These are phyloP conservation scores for Mycena vulgaris DNA, from an alignment of 768 basidiomycete genomes.

Conservation along the genomic window DNA sequence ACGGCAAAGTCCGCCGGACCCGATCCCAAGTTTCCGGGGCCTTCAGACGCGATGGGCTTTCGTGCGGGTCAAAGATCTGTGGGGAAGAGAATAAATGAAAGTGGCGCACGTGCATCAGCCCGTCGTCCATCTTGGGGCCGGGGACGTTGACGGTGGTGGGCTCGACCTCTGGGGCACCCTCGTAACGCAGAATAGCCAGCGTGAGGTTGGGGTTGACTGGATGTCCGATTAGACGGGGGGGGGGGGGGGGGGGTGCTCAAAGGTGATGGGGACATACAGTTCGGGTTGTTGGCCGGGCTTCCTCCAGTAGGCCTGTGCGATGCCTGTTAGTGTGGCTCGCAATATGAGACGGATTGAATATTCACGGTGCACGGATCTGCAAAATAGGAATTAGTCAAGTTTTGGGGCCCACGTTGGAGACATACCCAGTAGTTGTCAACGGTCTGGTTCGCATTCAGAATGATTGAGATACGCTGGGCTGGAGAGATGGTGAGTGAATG, in stretches of 20 bases:
- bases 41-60: conserved; percentile 33
- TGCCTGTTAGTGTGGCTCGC: conserved; percentile 3
- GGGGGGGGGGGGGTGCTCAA: no score
- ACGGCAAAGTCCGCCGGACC: conserved; percentile 31
- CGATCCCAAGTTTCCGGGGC: conserved; percentile 35
- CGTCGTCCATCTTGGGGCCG: conserved; percentile 45
- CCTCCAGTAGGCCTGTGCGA: conserved; percentile 43
- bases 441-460: conserved; percentile 59
- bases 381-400: background rate
- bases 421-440: conserved; percentile 60
- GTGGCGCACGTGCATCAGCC: conserved; percentile 50
- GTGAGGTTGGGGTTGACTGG: conserved; percentile 50
- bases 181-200: conserved; percentile 55
- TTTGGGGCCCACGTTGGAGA: background rate
- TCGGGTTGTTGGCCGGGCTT: conserved; percentile 44
- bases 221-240: background rate
- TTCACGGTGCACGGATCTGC: conserved; percentile 50
- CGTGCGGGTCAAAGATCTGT: no score
- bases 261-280: conserved; percentile 34
- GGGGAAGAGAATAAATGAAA: background rate
- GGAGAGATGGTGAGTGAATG: no score
- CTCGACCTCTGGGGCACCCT: conserved; percentile 50
- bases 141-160: conserved; percentile 47
- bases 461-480: conserved; percentile 56
- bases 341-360: background rate